These are phyloP conservation scores for Chalciporus piperatus DNA, from an alignment of 768 basidiomycete species.

Conservation along the genomic window DNA sequence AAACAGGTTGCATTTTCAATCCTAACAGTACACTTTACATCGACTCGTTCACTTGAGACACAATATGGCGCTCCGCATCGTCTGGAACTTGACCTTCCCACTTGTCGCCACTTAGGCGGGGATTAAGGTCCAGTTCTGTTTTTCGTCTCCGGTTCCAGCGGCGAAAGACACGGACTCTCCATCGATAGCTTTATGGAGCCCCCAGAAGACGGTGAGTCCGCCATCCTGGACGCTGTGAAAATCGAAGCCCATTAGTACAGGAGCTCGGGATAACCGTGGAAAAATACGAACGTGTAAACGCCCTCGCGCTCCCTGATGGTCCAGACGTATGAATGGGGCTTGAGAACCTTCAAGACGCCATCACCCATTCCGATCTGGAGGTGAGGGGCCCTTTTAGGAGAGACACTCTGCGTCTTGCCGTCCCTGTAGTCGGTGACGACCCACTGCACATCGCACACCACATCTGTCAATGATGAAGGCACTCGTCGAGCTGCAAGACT, in stretches of 20 bases:
- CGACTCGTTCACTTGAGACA: not conserved
- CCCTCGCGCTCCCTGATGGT: not conserved
- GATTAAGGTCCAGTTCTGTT: not conserved
- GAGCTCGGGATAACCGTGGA: too few species aligned
- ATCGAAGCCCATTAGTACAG: not conserved
- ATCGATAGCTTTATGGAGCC: not conserved
- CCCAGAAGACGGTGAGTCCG: not conserved
- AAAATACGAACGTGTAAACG: not conserved
- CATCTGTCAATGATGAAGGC: too few species aligned
- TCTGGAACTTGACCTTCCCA: not conserved
- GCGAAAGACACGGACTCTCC: not conserved
- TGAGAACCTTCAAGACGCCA: not conserved
- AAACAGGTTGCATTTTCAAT: not conserved
- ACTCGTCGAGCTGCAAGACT: not conserved
- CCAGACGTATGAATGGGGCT: not conserved
- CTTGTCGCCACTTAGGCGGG: not conserved
- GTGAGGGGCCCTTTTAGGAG: not conserved
- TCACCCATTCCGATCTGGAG: conserved; percentile 1
- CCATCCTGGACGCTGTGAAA: not conserved
- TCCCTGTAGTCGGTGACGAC: not conserved
- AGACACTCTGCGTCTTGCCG: not conserved
- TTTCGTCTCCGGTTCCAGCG: not conserved
- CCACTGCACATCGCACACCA: not conserved
- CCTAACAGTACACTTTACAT: not conserved
- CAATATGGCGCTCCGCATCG: not conserved